A percentile compares a stretch with the other conserved stretches of the same genome.
phyloP scores from a whole-genome alignment of 2,329 filamentous ascomycete species.

The Aaosphaeria arxii region DNA sequence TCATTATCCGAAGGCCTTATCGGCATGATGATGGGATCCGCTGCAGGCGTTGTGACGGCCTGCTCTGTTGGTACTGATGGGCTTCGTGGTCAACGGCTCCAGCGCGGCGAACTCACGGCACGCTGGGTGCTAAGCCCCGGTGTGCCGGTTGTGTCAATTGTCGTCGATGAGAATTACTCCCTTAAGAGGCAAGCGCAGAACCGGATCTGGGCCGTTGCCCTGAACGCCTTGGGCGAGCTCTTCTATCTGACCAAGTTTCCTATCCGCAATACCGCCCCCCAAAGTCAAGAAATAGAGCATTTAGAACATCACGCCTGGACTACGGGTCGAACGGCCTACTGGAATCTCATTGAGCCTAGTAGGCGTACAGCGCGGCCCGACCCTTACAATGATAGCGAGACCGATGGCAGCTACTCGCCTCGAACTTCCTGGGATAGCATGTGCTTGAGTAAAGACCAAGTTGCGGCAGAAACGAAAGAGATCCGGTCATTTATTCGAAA shows the following conservation, averaged over 20 bases:
- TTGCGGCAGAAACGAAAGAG: constrained; percentile 73
- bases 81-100: constrained; percentile 60
- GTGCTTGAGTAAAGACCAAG: constrained; percentile 67
- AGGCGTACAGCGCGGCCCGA: constrained; percentile 69
- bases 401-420: constrained; percentile 73
- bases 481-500: constrained; percentile 73
- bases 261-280: constrained; percentile 49
- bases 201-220: constrained; percentile 84
- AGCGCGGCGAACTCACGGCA: constrained; percentile 74
- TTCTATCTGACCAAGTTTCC: constrained; percentile 79
- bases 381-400: constrained; percentile 65
- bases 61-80: constrained; percentile 69
- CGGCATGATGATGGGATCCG: constrained; percentile 80
- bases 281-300: constrained; percentile 48
- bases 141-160: constrained; percentile 82
- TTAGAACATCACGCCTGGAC: constrained; percentile 71
- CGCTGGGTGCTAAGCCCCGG: constrained; percentile 90
- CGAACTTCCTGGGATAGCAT: constrained; percentile 72
- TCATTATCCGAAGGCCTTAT: constrained; percentile 72
- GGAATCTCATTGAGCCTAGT: constrained; percentile 77
- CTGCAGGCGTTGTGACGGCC: constrained; percentile 75
- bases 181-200: constrained; percentile 64
- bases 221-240: constrained; percentile 90
- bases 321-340: constrained; percentile 73
- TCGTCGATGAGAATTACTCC: constrained; percentile 80